Percentiles rank a stretch among this genome's conserved stretches.
Evolutionary conservation across 1,284 basidiomycete species (phyloP).

Genomic region (Heliocybe sulcata): DNA sequence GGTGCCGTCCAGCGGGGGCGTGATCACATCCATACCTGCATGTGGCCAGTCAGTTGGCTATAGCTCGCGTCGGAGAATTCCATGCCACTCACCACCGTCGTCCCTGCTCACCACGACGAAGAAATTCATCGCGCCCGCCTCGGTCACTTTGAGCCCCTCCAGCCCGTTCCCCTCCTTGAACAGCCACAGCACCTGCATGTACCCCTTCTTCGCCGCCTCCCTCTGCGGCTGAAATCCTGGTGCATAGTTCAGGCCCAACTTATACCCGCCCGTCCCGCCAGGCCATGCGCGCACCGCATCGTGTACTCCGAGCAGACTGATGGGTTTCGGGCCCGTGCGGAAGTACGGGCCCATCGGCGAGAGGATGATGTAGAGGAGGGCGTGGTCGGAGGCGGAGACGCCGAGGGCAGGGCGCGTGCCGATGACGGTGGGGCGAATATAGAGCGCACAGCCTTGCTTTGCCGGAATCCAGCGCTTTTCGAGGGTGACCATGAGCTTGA

Average conservation of each 20-base stretch:
- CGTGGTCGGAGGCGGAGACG: constrained; percentile 60
- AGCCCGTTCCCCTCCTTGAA: constrained; percentile 18
- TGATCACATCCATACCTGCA: constrained; percentile 57
- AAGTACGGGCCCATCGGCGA: constrained; percentile 72
- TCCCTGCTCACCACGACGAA: constrained; percentile 44
- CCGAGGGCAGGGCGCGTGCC: constrained; percentile 73
- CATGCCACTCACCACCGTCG: constrained; percentile 32
- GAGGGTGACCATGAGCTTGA: constrained; percentile 60
- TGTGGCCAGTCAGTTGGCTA: neutral
- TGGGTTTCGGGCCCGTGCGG: constrained; percentile 33
- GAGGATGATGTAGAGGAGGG: constrained; percentile 66
- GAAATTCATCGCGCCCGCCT: constrained; percentile 60
- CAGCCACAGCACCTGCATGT: constrained; percentile 63
- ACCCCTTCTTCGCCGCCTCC: constrained; percentile 58
- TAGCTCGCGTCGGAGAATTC: neutral
- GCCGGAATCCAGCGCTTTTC: constrained; percentile 76
- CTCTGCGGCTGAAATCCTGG: constrained; percentile 61
- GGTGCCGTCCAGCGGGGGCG: constrained; percentile 71
- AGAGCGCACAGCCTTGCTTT: constrained; percentile 63
- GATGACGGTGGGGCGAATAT: constrained; percentile 79
- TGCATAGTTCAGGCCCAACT: constrained; percentile 68
- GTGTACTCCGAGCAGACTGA: constrained; percentile 50
- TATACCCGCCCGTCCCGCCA: constrained; percentile 65
- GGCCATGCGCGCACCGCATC: constrained; percentile 79
- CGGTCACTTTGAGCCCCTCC: constrained; percentile 24